These are phyloP conservation scores for Cafeteria roenbergensis DNA, from an alignment of 108 stramenopile species.

Conservation along the genomic window DNA sequence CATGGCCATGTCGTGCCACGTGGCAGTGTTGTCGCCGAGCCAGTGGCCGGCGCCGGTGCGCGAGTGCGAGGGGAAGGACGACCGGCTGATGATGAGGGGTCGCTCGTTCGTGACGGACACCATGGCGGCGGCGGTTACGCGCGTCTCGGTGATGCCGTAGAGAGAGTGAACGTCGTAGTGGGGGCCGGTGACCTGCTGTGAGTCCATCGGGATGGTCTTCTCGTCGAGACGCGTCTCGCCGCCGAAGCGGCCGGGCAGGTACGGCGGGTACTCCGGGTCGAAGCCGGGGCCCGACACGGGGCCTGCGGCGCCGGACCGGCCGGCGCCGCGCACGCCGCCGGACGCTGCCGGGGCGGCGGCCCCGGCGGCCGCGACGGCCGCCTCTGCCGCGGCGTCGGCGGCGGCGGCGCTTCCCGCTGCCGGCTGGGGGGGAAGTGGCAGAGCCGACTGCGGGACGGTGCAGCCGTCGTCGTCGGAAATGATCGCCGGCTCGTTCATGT, in stretches of 20 bases:
- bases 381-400: no score
- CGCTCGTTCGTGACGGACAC: constrained; percentile 7
- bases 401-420: no score
- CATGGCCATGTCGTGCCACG: constrained; percentile 27
- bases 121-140: constrained; percentile 15
- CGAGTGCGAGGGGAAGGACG: constrained; percentile 15
- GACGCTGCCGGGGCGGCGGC: no score
- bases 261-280: constrained; percentile 5
- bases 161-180: constrained; percentile 25
- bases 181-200: constrained; percentile 16
- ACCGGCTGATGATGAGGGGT: constrained; percentile 12
- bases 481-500: constrained; percentile 30
- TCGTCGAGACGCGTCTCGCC: constrained; percentile 3
- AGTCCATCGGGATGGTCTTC: constrained; percentile 19
- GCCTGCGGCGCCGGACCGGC: no score
- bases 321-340: neutral
- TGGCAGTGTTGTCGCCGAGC: constrained; percentile 33
- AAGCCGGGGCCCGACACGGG: neutral
- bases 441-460: no score
- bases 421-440: no score
- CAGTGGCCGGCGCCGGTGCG: constrained; percentile 23
- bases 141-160: constrained; percentile 24
- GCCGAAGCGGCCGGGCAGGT: constrained; percentile 1
- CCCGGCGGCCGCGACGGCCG: no score
- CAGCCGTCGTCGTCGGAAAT: no score